Evolutionary conservation across 345 rosid genomes (phyloP).

Genomic region (Clausena lansium): DNA sequence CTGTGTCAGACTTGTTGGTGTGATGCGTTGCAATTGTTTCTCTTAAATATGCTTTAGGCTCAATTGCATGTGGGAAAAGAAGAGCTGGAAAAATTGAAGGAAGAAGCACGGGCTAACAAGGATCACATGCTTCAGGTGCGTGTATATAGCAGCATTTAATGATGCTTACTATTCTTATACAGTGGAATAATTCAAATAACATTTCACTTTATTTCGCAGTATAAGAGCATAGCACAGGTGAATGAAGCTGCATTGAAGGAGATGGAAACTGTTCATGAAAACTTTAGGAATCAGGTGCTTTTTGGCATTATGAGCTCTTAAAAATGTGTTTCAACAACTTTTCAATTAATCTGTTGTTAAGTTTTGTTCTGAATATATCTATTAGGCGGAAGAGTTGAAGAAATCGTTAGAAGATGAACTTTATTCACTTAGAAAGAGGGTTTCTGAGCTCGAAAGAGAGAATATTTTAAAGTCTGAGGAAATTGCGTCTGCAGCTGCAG

Average conservation of each 20-base stretch:
- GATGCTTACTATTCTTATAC: not conserved
- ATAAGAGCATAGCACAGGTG: constrained; percentile 89
- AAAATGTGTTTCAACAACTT: not conserved
- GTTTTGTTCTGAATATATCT: constrained; percentile 9
- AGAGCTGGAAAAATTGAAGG: constrained; percentile 67
- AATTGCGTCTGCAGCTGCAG: constrained; percentile 60
- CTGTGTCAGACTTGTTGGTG: not conserved
- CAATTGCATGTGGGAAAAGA: constrained; percentile 60
- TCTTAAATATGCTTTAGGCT: constrained; percentile 37
- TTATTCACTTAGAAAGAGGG: constrained; percentile 63
- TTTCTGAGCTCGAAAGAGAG: constrained; percentile 71
- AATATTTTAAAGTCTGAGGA: constrained; percentile 64
- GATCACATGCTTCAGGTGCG: constrained; percentile 95
- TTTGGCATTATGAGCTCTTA: constrained; percentile 4
- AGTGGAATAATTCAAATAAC: constrained; percentile 14
- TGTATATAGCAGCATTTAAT: constrained; percentile 10
- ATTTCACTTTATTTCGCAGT: constrained; percentile 47
- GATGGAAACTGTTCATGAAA: constrained; percentile 87
- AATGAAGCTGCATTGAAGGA: constrained; percentile 90
- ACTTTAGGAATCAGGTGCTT: constrained; percentile 71
- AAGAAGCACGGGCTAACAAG: constrained; percentile 74
- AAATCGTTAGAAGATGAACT: constrained; percentile 69
- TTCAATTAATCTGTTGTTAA: not conserved
- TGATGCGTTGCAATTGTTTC: not conserved
- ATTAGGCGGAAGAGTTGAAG: constrained; percentile 69